A percentile compares a stretch with the other conserved stretches of the same genome.
Evolutionary conservation across 805 yeast genomes (phyloP).

Genomic region (Saccharomyces cerevisiae): DNA sequence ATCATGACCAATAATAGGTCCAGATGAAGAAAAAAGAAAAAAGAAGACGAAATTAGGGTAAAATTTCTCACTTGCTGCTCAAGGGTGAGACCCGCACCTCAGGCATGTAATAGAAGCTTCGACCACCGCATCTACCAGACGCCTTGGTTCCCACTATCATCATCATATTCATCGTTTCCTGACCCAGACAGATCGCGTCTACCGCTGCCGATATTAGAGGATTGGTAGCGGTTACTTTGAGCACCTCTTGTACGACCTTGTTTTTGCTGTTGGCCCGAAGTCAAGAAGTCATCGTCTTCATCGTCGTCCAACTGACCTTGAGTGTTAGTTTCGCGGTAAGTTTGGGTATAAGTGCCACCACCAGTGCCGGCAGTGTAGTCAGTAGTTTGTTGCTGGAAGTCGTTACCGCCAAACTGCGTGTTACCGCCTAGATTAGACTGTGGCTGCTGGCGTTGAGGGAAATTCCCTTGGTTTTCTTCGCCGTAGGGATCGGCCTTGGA

Average conservation of each 20-base stretch:
- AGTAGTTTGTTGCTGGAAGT: not conserved
- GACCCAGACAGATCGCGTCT: not conserved
- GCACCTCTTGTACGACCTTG: not conserved
- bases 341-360: not conserved
- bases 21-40: not conserved
- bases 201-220: not conserved
- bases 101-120: not conserved
- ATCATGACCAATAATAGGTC: not conserved
- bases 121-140: not conserved
- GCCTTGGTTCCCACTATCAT: not conserved
- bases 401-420: slow-evolving; percentile 1
- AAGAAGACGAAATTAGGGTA: not conserved
- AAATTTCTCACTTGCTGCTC: not conserved
- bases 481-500: not conserved
- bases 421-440: slow-evolving; percentile 1
- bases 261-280: not conserved
- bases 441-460: slow-evolving; percentile 2
- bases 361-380: not conserved
- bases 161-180: not conserved
- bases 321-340: not conserved
- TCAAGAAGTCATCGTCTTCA: not conserved
- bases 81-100: not conserved
- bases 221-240: not conserved
- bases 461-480: not conserved
- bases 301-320: not conserved